Percentiles rank a stretch among this genome's conserved stretches.
Evolutionary conservation across 371 early-diverging fungal species (phyloP).

Genomic region (Mucor saturninus): DNA sequence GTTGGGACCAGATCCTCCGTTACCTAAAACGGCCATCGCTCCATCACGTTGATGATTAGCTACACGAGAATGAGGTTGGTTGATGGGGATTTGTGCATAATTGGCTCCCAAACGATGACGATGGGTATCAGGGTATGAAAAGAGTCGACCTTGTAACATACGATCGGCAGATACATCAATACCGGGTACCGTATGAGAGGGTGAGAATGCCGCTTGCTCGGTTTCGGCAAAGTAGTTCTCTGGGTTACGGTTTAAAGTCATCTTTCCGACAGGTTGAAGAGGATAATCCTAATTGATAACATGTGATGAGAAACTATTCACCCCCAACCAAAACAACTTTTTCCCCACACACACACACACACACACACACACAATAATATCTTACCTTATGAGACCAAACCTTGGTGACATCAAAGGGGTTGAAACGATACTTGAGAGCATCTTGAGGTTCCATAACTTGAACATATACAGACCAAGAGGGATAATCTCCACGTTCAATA

Average conservation of each 20-base stretch:
- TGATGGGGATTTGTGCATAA: conserved; percentile 81
- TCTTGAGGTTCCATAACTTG: conserved; percentile 79
- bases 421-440: conserved; percentile 75
- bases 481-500: conserved; percentile 75
- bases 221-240: conserved; percentile 83
- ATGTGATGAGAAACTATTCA: conserved; percentile 18
- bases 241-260: conserved; percentile 79
- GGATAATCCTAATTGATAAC: conserved; percentile 58
- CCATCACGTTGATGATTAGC: conserved; percentile 76
- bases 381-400: conserved; percentile 72
- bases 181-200: conserved; percentile 77
- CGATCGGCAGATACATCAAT: conserved; percentile 75
- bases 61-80: conserved; percentile 59
- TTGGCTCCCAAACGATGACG: conserved; percentile 82
- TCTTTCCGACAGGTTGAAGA: conserved; percentile 71
- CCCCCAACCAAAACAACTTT: neutral
- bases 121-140: conserved; percentile 85
- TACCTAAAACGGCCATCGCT: conserved; percentile 58
- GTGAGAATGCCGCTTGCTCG: conserved; percentile 81
- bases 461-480: conserved; percentile 76
- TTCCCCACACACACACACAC: neutral
- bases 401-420: conserved; percentile 88
- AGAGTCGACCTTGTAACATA: conserved; percentile 82
- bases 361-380: neutral
- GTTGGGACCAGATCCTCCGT: conserved; percentile 74